phyloP scores from a whole-genome alignment of 352 stramenopile genomes.

The Globisporangium recalcitrans region DNA sequence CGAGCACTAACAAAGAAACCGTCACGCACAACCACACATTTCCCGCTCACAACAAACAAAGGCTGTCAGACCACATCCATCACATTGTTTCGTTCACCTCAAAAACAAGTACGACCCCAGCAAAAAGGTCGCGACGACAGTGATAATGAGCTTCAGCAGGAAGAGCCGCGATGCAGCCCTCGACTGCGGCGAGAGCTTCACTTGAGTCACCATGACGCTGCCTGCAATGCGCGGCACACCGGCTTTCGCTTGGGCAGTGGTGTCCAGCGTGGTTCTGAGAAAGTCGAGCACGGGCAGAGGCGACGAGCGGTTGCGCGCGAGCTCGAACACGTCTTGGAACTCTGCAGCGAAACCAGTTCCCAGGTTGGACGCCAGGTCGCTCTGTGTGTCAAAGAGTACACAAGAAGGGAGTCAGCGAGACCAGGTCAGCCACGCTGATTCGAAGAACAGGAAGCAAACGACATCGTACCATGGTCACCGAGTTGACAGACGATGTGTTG shows the following conservation, averaged over 20 bases:
- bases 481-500: conserved; percentile 22
- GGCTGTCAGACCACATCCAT: background rate
- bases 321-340: conserved; percentile 73
- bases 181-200: conserved; percentile 36
- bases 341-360: conserved; percentile 58
- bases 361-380: conserved; percentile 42
- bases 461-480: conserved; percentile 40
- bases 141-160: conserved; percentile 66
- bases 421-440: background rate
- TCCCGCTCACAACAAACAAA: background rate
- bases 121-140: conserved; percentile 50
- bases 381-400: conserved; percentile 10
- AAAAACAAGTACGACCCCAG: conserved; percentile 48
- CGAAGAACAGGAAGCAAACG: background rate
- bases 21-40: background rate
- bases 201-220: conserved; percentile 39
- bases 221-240: conserved; percentile 32
- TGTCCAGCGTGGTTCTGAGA: conserved; percentile 38
- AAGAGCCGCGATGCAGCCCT: conserved; percentile 53
- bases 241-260: conserved; percentile 15
- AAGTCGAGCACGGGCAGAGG: conserved; percentile 42
- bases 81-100: conserved; percentile 7
- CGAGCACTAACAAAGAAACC: background rate
- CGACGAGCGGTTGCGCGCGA: conserved; percentile 41
- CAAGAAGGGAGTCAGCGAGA: background rate